Evolutionary conservation across 2,329 filamentous ascomycete species (phyloP).

Genomic region (Trichothecium sympodiale): DNA sequence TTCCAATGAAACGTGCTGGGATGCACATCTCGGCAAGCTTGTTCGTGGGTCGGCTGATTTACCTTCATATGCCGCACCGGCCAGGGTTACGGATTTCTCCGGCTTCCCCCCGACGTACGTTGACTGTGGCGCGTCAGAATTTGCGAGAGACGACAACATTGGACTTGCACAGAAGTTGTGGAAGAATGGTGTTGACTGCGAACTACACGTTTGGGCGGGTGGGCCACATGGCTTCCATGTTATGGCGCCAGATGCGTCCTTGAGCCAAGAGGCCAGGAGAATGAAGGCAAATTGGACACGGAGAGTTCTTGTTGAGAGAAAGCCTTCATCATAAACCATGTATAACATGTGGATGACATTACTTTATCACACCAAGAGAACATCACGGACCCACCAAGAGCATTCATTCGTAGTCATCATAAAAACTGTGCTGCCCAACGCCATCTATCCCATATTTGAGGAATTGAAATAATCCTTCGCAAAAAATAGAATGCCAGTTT

Average conservation of each 20-base stretch:
- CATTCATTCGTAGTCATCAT: not conserved
- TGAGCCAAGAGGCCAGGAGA: slow-evolving; percentile 7
- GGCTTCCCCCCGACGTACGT: slow-evolving; percentile 31
- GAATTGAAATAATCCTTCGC: not conserved
- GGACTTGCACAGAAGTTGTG: slow-evolving; percentile 27
- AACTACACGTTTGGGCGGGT: slow-evolving; percentile 31
- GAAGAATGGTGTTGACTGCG: slow-evolving; percentile 24
- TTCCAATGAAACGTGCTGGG: slow-evolving; percentile 29
- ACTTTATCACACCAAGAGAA: not conserved
- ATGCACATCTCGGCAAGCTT: slow-evolving; percentile 24
- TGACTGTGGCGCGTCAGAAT: slow-evolving; percentile 27
- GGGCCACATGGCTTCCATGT: slow-evolving; percentile 26
- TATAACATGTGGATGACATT: not conserved
- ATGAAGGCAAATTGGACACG: slow-evolving; percentile 8
- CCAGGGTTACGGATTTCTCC: slow-evolving; percentile 19
- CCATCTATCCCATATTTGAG: not conserved
- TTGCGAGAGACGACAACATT: slow-evolving; percentile 29
- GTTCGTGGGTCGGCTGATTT: slow-evolving; percentile 19
- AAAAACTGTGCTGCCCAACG: not conserved
- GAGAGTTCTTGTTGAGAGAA: slow-evolving; percentile 4
- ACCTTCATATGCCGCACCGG: slow-evolving; percentile 23
- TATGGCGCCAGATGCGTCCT: slow-evolving; percentile 6
- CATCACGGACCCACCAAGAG: not conserved
- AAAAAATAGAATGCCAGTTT: too few species aligned
- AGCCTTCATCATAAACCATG: not conserved